Evolutionary conservation across 345 rosid species (phyloP), one percentile per base, ranked within the genome.

Genomic region (Salix udensis): DNA sequence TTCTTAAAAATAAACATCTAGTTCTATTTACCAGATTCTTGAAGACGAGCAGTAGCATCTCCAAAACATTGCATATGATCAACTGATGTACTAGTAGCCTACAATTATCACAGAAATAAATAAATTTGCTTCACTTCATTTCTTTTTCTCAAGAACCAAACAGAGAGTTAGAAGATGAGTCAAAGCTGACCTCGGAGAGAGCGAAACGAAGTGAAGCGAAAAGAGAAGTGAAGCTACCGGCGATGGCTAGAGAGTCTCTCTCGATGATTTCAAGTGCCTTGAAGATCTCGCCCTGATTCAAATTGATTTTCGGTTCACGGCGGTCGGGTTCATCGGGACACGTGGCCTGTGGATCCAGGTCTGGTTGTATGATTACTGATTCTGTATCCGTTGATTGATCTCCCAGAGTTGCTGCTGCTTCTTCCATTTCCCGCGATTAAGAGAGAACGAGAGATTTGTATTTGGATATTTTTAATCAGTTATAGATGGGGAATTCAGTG

Each of bases 1-100:
- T 65, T 26, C 58, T 52, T 24, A 52, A 48, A 71, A 52, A 71
- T 6, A 21, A 71, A 30, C 0, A 1, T 15, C 68, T 2, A 30
- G 34, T 24, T 23, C 24, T 37, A 71, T 31, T 65, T 73, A 89
- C 98, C 93, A 7, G 92, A 86, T 70, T 91, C 98, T 70, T 95
- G 97, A 74, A 93, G 90, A 58, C 86, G 86, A 52, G 97, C 97
- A 0, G 87, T 88, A 62, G 97, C 94, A 74, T 93, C 97, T 21
- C 86, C 91, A 67, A 95, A 93, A 83, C 97, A 93, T 30, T 78
- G 83, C 96, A 93, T 90, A 72, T 93, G 97, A 78, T 95, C 97
- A 58, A 87, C 92, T 1, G 97, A 88, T 83, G 86, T 80, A 34
- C 83, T 74, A 21, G 92, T 91, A 48, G 86, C 93, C 98, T 93